These are phyloP conservation scores for Fusarium clavum DNA, from an alignment of 2,329 filamentous ascomycete species.

Conservation along the genomic window DNA sequence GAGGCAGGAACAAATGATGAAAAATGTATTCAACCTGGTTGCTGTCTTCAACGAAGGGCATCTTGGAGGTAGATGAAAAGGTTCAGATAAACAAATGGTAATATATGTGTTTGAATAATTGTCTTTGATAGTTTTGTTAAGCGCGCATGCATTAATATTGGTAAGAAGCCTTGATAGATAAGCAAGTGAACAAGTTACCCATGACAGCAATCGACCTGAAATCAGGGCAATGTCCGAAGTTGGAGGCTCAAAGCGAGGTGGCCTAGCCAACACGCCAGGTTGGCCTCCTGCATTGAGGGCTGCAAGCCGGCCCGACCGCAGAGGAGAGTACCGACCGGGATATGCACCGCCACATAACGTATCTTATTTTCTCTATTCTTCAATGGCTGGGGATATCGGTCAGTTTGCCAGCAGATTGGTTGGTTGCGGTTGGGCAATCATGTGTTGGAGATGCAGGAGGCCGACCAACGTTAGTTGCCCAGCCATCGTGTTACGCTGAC, in stretches of 20 bases:
- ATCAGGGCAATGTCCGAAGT: too few species aligned
- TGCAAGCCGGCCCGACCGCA: too few species aligned
- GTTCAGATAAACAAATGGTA: background rate
- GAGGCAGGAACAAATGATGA: slow-evolving; percentile 50
- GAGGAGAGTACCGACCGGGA: too few species aligned
- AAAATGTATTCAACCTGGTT: slow-evolving; percentile 21
- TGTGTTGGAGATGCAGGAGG: background rate
- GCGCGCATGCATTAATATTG: background rate
- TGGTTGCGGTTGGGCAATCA: background rate
- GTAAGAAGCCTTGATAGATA: background rate
- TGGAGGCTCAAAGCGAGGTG: too few species aligned
- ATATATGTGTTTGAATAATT: background rate
- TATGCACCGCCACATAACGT: too few species aligned
- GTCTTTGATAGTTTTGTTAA: background rate
- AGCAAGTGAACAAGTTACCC: background rate
- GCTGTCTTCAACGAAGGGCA: background rate
- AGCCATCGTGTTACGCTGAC: too few species aligned
- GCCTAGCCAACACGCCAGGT: too few species aligned
- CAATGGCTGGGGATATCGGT: too few species aligned
- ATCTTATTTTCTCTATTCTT: too few species aligned
- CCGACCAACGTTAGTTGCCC: background rate
- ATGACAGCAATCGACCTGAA: too few species aligned
- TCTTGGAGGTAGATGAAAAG: background rate
- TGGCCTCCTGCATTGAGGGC: too few species aligned
- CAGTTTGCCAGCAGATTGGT: background rate